Conservation (phyloP, 805 yeast genomes). For the Kuraishia piskuri region DNA sequence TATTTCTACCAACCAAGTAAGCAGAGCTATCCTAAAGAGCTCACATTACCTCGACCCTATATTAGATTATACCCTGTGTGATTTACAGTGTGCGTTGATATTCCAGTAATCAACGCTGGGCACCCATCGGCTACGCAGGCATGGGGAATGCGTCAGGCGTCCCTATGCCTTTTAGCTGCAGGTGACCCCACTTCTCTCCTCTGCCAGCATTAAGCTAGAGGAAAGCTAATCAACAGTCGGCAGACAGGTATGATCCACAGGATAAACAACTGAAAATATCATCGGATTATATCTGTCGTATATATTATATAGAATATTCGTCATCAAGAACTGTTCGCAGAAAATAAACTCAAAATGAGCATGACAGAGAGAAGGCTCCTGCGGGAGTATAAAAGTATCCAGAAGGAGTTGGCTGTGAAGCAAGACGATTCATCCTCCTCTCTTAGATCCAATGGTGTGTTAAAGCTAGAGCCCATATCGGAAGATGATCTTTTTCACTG, state of each 20-base stretch:
- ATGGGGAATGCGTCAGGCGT: background rate
- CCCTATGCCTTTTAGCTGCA: background rate
- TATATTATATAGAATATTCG: background rate
- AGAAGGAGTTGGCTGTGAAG: constrained; percentile 16
- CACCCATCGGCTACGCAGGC: background rate
- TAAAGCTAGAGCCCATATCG: constrained; percentile 32
- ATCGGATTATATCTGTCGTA: too few species aligned
- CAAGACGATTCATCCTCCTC: constrained; percentile 9
- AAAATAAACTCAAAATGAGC: background rate
- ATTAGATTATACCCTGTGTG: too few species aligned
- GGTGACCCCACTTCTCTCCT: background rate
- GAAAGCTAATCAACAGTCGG: too few species aligned
- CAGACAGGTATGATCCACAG: too few species aligned
- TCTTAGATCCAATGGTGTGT: constrained; percentile 22
- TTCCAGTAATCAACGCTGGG: too few species aligned
- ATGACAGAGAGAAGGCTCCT: constrained; percentile 24
- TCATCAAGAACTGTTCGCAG: background rate
- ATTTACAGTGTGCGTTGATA: too few species aligned
- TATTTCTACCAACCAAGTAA: too few species aligned
- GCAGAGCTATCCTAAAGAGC: too few species aligned
- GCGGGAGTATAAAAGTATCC: constrained; percentile 24
- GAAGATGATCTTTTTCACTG: constrained; percentile 40
- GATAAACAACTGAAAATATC: too few species aligned
- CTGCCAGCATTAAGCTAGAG: background rate
- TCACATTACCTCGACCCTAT: too few species aligned